Evolutionary conservation across 805 yeast genomes (phyloP).

Genomic region (Myxozyma vanderwaltii): DNA sequence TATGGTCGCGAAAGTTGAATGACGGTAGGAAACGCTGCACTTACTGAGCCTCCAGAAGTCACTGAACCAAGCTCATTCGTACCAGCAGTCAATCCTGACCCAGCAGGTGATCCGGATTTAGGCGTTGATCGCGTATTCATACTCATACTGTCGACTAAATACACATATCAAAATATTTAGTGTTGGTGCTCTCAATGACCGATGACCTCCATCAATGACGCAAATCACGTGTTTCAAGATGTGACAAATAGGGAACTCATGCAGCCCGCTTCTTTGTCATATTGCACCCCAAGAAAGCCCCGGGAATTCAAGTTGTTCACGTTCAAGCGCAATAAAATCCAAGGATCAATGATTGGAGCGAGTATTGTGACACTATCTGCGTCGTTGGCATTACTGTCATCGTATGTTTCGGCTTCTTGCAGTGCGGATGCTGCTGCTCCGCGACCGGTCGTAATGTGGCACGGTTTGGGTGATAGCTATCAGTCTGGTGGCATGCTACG

Average conservation of each 20-base stretch:
- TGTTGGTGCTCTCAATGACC: too few species aligned
- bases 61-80: not conserved
- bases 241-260: too few species aligned
- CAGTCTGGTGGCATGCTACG: constrained; percentile 59
- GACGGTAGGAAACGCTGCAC: constrained; percentile 1
- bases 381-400: not conserved
- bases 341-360: not conserved
- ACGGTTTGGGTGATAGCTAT: constrained; percentile 78
- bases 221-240: not conserved
- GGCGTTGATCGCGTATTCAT: constrained; percentile 14
- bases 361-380: not conserved
- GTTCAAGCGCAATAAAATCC: not conserved
- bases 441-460: constrained; percentile 73
- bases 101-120: constrained; percentile 15
- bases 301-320: not conserved
- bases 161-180: too few species aligned
- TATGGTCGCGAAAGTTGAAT: constrained; percentile 33
- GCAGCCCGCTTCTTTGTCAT: not conserved
- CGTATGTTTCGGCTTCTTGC: constrained; percentile 5
- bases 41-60: not conserved
- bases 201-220: not conserved
- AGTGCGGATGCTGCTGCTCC: too few species aligned
- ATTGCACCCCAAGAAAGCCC: not conserved
- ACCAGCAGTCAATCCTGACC: not conserved
- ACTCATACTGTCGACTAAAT: too few species aligned